Evolutionary conservation across 257 asterid species (phyloP), one percentile per base, ranked within the genome.

Genomic region (Lycium barbarum): DNA sequence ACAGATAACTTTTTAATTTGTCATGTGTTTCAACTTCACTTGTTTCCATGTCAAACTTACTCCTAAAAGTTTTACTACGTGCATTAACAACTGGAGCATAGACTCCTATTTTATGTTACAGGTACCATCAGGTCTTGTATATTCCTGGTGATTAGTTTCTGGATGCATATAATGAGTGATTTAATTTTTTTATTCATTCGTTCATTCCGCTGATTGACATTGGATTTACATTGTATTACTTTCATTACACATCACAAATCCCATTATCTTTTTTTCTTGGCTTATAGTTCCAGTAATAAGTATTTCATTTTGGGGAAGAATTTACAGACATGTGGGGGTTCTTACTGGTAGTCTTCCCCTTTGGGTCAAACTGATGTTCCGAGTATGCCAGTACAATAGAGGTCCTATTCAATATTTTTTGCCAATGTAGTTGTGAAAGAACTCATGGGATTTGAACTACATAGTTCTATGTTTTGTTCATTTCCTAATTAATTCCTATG

Each of bases 21-120:
- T 11, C 33, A 22, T 7, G 40, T n/a, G 78, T 18, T 66, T 49
- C 18, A 33, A 83, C 62, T 66, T 83, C 35, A 67, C 67, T 66
- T 49, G 55, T 62, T 66, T 33, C 38, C 8, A 1, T 62, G 55
- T 61, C 43, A 59, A 62, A 26, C 82, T 53, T 51, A 53, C 82
- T 51, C 65, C 65, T 78, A 14, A 26, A 62, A 51, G 65, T 78
- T 53, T 15, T 51, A 13, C 65, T 51, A 78, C 82, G 26, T 74
- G 45, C 62, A 74, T 74, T 12, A 74, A 53, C 63, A 76, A 76
- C 26, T 76, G 82, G 36, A 49, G 43, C 26, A 51, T 76, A 78
- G 65, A 14, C 82, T 78, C 65, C 65, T 78, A 33, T 78, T 51
- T 78, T 78, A 78, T 76, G 63, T 53, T 78, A 78, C 82, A 78